A percentile compares a stretch with the other conserved stretches of the same genome.
phyloP scores from a whole-genome alignment of 164 flowering plant genomes.

The Protea cynaroides region DNA sequence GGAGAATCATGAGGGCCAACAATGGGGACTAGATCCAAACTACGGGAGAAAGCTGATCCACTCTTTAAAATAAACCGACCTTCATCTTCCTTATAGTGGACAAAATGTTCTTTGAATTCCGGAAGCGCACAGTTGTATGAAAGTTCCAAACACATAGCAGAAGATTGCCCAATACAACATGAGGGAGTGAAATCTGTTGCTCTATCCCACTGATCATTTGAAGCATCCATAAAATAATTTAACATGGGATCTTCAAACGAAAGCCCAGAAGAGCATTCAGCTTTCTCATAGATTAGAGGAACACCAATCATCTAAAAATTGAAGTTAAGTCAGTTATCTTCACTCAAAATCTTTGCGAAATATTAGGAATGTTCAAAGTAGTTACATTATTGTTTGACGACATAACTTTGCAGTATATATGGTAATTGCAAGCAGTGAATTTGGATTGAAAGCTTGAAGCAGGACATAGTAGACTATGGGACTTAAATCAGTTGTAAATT shows the following conservation, averaged over 20 bases:
- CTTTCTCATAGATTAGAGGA: conserved; percentile 60
- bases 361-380: not conserved
- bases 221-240: conserved; percentile 36
- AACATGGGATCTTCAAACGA: conserved; percentile 16
- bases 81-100: conserved; percentile 36
- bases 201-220: conserved; percentile 68
- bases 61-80: conserved; percentile 30
- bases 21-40: conserved; percentile 57
- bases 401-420: not conserved
- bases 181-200: conserved; percentile 63
- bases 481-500: not conserved
- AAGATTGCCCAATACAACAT: conserved; percentile 69
- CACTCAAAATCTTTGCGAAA: not conserved
- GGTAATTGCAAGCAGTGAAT: not conserved
- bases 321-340: not conserved
- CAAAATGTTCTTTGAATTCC: conserved; percentile 39
- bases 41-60: conserved; percentile 37
- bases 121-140: conserved; percentile 38
- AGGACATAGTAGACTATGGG: not conserved
- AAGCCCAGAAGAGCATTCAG: conserved; percentile 7
- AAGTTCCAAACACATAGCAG: conserved; percentile 69
- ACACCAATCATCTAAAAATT: conserved; percentile 49
- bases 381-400: not conserved
- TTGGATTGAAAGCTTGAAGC: not conserved
- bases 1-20: conserved; percentile 34